Base-by-base conservation (phyloP, 495 filamentous ascomycete genomes). In the Astrothelium macrocarpum region DNA sequence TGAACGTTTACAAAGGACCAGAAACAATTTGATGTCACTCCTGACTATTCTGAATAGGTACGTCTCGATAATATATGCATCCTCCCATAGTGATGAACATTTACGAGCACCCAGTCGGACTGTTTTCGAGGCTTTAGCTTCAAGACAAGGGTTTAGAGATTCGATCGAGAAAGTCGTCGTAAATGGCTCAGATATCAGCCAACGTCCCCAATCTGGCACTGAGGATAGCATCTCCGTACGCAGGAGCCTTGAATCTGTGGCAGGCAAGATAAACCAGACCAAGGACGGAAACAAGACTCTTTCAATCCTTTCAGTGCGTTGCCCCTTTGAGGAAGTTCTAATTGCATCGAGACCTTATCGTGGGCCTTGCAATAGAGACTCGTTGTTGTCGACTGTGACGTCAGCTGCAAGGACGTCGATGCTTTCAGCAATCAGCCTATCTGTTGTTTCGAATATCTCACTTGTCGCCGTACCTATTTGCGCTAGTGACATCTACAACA, bases 11-110 rank as follows among this genome's bases (percentile, higher is more conserved):
- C 70, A 68, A 43, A 36, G 61, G 10, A 68, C 65, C n/a, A 72
- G 71, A 60, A 43, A 62, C 16, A 71, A 67, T 12, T 59, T 73
- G 26, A 71, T 63, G 45, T 59, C 68, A 12, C 71, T 73, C 58
- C 60, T 73, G 25, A 69, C 60, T 1, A 71, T 68, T 32, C 42
- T 73, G 23, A 12, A 49, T 12, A 16, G 45, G 45, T 49, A 49
- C 5, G 23, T 20, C 10, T 18, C 16, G 14, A 49, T 20, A 39
- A 16, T 7, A 16, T 12, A n/a, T 49, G 45, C 5, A 20, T 20
- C 23, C n/a, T 5, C 16, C 45, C 7, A 7, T 49, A 18, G 23
- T 49, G 16, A 16, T 12, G 11, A 49, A 12, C 12, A 12, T 49
- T 49, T 12, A 49, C 12, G 12, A 5, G 16, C 45, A 18, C 23